Conservation (phyloP, 495 filamentous ascomycete species). For the Extremus antarcticus region DNA sequence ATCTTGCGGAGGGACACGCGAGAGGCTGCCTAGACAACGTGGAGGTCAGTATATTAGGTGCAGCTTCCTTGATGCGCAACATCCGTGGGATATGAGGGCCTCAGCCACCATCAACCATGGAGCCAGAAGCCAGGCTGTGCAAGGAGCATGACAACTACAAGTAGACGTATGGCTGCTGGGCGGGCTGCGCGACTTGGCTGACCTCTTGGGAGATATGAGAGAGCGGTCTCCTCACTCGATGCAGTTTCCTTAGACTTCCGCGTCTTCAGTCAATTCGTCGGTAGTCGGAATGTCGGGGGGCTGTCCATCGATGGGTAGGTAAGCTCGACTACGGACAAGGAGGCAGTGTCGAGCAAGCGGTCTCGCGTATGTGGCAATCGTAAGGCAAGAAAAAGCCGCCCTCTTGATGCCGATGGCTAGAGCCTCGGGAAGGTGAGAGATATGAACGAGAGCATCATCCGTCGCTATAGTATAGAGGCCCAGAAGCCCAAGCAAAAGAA, state of each 20-base stretch:
- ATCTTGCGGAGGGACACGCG: neutral
- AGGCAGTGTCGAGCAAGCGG: neutral
- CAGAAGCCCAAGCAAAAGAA: too few relatives aligned
- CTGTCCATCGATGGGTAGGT: neutral
- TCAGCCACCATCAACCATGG: too few relatives aligned
- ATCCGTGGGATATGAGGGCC: neutral
- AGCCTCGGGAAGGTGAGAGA: too few relatives aligned
- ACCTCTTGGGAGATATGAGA: neutral
- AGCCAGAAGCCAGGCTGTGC: neutral
- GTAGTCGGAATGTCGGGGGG: too few relatives aligned
- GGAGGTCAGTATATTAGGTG: neutral
- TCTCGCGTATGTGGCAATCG: too few relatives aligned
- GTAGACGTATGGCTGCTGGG: neutral
- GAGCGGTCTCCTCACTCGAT: neutral
- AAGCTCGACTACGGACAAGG: neutral
- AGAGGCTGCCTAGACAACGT: neutral
- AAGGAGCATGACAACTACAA: neutral
- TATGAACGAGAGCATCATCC: too few relatives aligned
- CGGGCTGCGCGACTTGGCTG: neutral
- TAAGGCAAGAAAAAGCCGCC: too few relatives aligned
- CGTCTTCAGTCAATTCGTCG: too few relatives aligned
- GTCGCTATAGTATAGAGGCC: too few relatives aligned
- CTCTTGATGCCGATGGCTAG: too few relatives aligned
- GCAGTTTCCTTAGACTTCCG: neutral
- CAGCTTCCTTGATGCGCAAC: neutral